Evolutionary conservation across 2,329 filamentous ascomycete genomes (phyloP), one percentile per base, ranked within the genome.

Genomic region (Madurella mycetomatis): DNA sequence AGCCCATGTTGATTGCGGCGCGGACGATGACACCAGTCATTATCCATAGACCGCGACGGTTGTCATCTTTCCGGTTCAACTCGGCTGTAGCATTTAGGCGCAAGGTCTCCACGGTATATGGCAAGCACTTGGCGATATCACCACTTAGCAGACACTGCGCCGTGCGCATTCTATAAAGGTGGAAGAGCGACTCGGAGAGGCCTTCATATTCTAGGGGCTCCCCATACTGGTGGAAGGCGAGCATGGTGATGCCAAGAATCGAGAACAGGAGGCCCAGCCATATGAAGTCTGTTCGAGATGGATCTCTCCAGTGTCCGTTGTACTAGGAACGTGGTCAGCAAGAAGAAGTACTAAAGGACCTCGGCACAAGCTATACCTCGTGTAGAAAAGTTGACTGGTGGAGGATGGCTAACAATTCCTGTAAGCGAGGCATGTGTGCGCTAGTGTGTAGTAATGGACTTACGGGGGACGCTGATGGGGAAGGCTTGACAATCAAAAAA

Each of bases 1-100:
- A 73, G 9, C 78, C 78, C 76, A 80, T 80, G 40, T 76, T 70
- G 72, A 81, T 78, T 4, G 77, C 78, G 16, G 79, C 62, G 4
- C 78, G 71, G n/a, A 79, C 74, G 40, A 78, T 73, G 50, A 80
- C 69, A 31, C 76, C 73, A 0, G 75, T 76, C 58, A 78, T 73
- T 30, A 80, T 72, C 62, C 81, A 68, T 3, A 79, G 73, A 11
- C 76, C 75, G 9, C 73, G 72, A 58, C 80, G 77, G 9, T 78
- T 74, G 59, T 81, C 78, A 63, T 76, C 69, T 51, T 72, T 78
- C 4, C 77, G 70, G 9, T 75, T 74, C 57, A 79, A 76, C 58
- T 82, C 79, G 39, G 76, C 76, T 45, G 79, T 76, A 1, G 79
- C 68, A 54, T 81, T 76, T 31, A 81, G 65, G 5, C 79, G 73